Evolutionary conservation across 2,329 filamentous ascomycete genomes (phyloP).

Genomic region (Apiospora kogelbergensis): DNA sequence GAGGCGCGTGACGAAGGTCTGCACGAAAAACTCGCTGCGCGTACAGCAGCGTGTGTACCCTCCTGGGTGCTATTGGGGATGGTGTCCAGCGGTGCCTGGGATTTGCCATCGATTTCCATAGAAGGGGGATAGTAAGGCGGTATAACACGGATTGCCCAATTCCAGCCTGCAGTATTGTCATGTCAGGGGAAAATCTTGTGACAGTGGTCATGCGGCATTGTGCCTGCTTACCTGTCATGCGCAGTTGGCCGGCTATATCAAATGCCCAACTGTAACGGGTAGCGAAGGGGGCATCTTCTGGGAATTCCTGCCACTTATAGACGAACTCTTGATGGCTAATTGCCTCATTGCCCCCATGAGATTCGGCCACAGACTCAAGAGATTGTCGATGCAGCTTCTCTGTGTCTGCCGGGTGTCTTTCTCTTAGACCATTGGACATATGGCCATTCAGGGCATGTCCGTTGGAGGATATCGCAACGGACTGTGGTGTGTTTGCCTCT

Average conservation of each 20-base stretch:
- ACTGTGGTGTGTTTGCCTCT: not conserved
- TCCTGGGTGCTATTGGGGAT: constrained; percentile 42
- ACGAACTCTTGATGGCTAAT: constrained; percentile 32
- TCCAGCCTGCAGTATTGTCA: constrained; percentile 49
- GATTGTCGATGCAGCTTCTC: not conserved
- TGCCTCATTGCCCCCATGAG: not conserved
- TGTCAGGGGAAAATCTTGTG: not conserved
- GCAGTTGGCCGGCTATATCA: constrained; percentile 55
- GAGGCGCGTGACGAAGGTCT: constrained; percentile 46
- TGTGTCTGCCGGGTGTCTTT: not conserved
- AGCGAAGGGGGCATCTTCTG: constrained; percentile 45
- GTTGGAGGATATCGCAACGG: not conserved
- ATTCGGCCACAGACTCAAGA: not conserved
- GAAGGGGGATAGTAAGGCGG: constrained; percentile 41
- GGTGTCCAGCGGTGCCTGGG: constrained; percentile 35
- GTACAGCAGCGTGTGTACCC: constrained; percentile 45
- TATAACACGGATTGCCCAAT: constrained; percentile 48
- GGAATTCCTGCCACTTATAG: constrained; percentile 63
- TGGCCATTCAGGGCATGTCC: constrained; percentile 10
- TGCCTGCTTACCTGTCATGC: constrained; percentile 50
- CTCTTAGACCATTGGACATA: not conserved
- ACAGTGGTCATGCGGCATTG: not conserved
- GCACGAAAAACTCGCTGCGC: constrained; percentile 43
- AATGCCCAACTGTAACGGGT: constrained; percentile 55
- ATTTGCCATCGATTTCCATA: constrained; percentile 38